Evolutionary conservation across 108 stramenopile species (phyloP).

Genomic region (Skeletonema grethae): DNA sequence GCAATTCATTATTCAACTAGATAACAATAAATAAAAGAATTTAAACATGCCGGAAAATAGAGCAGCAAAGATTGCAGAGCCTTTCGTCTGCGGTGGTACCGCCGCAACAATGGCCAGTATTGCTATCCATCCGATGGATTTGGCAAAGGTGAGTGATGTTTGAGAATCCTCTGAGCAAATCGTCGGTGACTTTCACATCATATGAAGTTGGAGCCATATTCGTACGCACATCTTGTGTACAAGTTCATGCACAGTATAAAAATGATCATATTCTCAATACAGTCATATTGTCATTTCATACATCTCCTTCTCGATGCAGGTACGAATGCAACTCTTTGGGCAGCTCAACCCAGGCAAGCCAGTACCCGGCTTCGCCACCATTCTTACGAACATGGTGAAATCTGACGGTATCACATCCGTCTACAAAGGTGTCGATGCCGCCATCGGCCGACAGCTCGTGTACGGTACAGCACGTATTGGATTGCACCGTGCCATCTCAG

Average conservation of each 20-base stretch:
- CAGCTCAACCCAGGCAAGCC: slow-evolving; percentile 92
- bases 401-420: slow-evolving; percentile 76
- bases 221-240: not conserved
- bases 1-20: not conserved
- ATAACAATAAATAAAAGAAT: not conserved
- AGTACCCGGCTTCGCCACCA: slow-evolving; percentile 71
- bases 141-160: slow-evolving; percentile 77
- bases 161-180: not conserved
- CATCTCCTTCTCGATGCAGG: slow-evolving; percentile 19
- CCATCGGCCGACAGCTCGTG: slow-evolving; percentile 96
- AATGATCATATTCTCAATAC: not conserved
- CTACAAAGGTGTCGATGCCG: slow-evolving; percentile 95
- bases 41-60: slow-evolving; percentile 42
- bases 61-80: slow-evolving; percentile 73
- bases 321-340: slow-evolving; percentile 91
- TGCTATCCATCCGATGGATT: slow-evolving; percentile 96
- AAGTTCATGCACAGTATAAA: not conserved
- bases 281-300: not conserved
- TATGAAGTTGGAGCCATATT: not conserved
- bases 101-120: slow-evolving; percentile 93
- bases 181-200: not conserved
- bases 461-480: slow-evolving; percentile 99
- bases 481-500: slow-evolving; percentile 93
- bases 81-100: slow-evolving; percentile 92
- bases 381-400: slow-evolving; percentile 79